Conservation (phyloP, 2,329 filamentous ascomycete species). For the Aspergillus sp. region DNA sequence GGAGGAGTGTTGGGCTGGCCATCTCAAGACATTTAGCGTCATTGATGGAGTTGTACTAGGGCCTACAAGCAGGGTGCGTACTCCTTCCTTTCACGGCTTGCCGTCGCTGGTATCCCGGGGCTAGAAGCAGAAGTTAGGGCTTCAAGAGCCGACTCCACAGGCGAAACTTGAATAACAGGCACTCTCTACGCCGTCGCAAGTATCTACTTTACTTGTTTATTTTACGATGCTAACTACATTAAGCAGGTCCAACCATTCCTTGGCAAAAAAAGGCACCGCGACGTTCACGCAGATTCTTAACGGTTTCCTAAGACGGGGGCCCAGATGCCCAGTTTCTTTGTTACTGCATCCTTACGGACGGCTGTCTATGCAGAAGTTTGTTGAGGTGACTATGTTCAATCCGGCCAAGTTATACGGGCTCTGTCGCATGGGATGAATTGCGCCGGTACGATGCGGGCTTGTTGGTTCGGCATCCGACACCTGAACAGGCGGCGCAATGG, state of each 20-base stretch:
- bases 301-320: slow-evolving; percentile 46
- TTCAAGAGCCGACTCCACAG: too few species aligned
- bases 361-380: slow-evolving; percentile 42
- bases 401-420: slow-evolving; percentile 48
- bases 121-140: too few species aligned
- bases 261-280: slow-evolving; percentile 39
- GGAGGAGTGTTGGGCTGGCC: too few species aligned
- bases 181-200: too few species aligned
- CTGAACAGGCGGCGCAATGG: slow-evolving; percentile 11
- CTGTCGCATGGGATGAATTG: slow-evolving; percentile 41
- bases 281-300: slow-evolving; percentile 46
- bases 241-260: slow-evolving; percentile 27
- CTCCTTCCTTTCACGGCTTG: too few species aligned
- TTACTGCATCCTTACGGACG: slow-evolving; percentile 19
- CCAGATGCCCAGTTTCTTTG: slow-evolving; percentile 37
- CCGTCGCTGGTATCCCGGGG: too few species aligned
- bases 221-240: neutral
- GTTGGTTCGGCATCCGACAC: slow-evolving; percentile 42
- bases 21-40: too few species aligned
- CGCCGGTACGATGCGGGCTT: slow-evolving; percentile 47
- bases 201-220: neutral
- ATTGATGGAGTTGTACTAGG: too few species aligned
- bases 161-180: too few species aligned
- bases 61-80: too few species aligned
- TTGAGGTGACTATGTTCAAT: slow-evolving; percentile 46